Evolutionary conservation across 2,329 filamentous ascomycete genomes (phyloP), one percentile per base, ranked within the genome.

Genomic region (Apiospora malaysiana): DNA sequence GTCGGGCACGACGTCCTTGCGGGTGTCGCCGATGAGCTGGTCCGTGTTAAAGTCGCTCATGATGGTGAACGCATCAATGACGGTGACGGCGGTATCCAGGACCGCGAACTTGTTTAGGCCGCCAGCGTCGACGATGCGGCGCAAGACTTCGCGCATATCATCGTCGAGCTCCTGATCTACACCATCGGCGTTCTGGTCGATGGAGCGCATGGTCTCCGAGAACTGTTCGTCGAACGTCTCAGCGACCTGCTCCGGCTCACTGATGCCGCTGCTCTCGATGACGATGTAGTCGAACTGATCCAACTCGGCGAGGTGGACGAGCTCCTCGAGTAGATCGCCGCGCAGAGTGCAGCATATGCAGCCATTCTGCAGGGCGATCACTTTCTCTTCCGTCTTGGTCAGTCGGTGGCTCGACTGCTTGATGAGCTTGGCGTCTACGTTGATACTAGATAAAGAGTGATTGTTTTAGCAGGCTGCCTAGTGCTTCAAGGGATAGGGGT

Each of bases 341-440:
- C 92, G 89, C 0, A 94, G 83, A 0, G 91, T 94, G 75, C 92
- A 94, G 83, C 92, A 94, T 75, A 94, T 94, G 74, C 92, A 94
- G 12, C 92, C 91, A 72, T 93, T 93, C 76, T 93, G 90, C 70
- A 93, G 85, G 12, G 90, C 87, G 21, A 93, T 88, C 43, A 93
- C 84, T 73, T 92, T 91, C 73, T 92, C 89, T 49, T 90, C 82
- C 0, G 87, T 88, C 73, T 88, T 86, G 40, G 47, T 59, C n/a
- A 69, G 23, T 63, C 56, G 56, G 2, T 78, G 76, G 40, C 91
- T 80, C 32, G 85, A 85, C 75, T 90, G 85, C 1, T 88, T 83
- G 21, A 86, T 86, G 63, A 91, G 81, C 6, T 88, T 85, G 0
- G 90, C 90, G 71, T 93, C 90, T 74, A 92, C 88, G 74, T 92